Conservation (phyloP, 2,329 filamentous ascomycete genomes). For the Ascochyta viciae-villosae region DNA sequence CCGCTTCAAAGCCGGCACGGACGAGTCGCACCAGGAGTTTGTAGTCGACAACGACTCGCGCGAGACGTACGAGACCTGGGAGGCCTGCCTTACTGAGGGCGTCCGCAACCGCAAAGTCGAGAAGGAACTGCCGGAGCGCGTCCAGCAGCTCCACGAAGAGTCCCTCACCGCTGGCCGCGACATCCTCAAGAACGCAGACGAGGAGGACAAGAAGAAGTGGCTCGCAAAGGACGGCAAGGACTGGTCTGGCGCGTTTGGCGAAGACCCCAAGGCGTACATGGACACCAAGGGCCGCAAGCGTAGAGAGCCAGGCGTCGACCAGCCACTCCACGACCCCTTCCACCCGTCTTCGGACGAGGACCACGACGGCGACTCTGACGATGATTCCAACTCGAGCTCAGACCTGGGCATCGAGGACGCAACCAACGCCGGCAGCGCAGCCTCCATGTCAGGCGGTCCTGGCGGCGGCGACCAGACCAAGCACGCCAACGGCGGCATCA, state of each 20-base stretch:
- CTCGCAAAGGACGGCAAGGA: conserved; percentile 80
- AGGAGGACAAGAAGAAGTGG: conserved; percentile 79
- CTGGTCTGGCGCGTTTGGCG: conserved; percentile 85
- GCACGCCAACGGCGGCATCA: conserved; percentile 26
- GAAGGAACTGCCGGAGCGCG: conserved; percentile 73
- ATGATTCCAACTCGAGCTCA: conserved; percentile 52
- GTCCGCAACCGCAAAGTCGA: conserved; percentile 75
- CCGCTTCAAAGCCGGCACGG: conserved; percentile 88
- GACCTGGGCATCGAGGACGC: conserved; percentile 69
- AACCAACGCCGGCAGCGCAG: conserved; percentile 35
- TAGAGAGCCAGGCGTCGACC: conserved; percentile 63
- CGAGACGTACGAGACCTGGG: conserved; percentile 94
- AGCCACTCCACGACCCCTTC: conserved; percentile 60
- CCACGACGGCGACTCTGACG: conserved; percentile 47
- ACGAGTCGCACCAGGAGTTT: conserved; percentile 83
- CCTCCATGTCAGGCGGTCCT: conserved; percentile 30
- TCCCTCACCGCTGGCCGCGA: conserved; percentile 82
- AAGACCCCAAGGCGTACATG: conserved; percentile 71
- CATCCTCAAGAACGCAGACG: conserved; percentile 74
- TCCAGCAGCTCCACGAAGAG: conserved; percentile 80
- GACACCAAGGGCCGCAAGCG: conserved; percentile 61
- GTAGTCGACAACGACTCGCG: conserved; percentile 86
- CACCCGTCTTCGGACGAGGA: conserved; percentile 55
- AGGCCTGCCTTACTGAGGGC: conserved; percentile 87
- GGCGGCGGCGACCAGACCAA: conserved; percentile 22